Evolutionary conservation across 2,329 filamentous ascomycete genomes (phyloP).

Genomic region (Biscogniauxia marginata): DNA sequence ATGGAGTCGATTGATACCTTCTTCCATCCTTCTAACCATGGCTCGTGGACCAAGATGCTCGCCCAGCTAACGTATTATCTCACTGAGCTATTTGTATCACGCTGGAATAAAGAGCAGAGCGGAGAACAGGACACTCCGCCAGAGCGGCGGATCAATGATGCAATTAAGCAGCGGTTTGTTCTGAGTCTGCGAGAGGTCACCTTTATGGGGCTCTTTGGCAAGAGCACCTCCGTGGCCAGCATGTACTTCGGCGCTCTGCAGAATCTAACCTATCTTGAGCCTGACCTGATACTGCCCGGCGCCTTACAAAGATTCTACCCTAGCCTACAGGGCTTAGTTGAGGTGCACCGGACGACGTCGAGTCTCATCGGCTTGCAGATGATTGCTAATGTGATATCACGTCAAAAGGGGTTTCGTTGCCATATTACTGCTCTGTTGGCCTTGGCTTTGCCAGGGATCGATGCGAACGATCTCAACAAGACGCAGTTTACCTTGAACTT

Average conservation of each 20-base stretch:
- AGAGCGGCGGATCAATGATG: conserved; percentile 74
- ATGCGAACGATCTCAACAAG: conserved; percentile 96
- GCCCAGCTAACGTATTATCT: conserved; percentile 90
- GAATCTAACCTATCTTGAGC: conserved; percentile 85
- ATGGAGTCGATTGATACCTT: conserved; percentile 97
- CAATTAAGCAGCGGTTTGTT: conserved; percentile 87
- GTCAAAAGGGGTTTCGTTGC: conserved; percentile 93
- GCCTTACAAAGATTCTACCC: conserved; percentile 95
- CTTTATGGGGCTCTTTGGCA: conserved; percentile 98
- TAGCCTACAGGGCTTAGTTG: conserved; percentile 91
- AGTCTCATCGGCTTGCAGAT: conserved; percentile 90
- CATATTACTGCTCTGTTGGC: conserved; percentile 94
- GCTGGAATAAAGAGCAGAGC: conserved; percentile 93
- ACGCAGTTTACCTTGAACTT: conserved; percentile 92
- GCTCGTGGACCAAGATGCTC: conserved; percentile 84
- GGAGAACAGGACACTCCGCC: conserved; percentile 85
- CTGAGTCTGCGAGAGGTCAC: conserved; percentile 85
- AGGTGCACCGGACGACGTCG: conserved; percentile 94
- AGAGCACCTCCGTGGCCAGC: conserved; percentile 87
- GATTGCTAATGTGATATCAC: conserved; percentile 85
- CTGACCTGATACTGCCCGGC: conserved; percentile 85
- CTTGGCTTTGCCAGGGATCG: conserved; percentile 88
- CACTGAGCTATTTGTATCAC: conserved; percentile 93
- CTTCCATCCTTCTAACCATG: conserved; percentile 96
- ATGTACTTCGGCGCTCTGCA: conserved; percentile 91